Conservation (phyloP, 2,329 filamentous ascomycete genomes). For the Tolypocladium album region DNA sequence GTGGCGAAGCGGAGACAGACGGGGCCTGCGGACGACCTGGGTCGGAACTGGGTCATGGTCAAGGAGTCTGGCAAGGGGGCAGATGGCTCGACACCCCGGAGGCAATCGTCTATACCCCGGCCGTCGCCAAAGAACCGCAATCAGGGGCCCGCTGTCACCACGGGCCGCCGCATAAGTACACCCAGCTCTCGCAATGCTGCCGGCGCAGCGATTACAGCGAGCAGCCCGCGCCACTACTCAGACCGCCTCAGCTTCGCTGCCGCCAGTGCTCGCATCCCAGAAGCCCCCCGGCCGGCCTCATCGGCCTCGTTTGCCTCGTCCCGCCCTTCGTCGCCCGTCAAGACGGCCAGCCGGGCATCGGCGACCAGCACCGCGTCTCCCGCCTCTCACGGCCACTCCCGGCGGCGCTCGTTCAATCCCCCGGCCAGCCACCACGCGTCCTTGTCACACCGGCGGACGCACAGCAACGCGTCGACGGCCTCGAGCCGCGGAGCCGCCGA, state of each 20-base stretch:
- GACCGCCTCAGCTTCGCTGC: conserved; percentile 26
- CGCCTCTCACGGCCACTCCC: conserved; percentile 7
- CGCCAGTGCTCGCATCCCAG: conserved; percentile 2
- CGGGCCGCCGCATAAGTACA: conserved; percentile 32
- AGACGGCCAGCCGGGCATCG: conserved; percentile 25
- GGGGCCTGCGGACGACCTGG: conserved; percentile 43
- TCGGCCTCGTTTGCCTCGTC: conserved; percentile 21
- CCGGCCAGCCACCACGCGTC: conserved; percentile 7
- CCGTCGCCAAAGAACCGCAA: conserved; percentile 20
- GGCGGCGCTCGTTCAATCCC: conserved; percentile 6
- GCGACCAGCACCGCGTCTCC: conserved; percentile 13
- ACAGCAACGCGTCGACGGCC: conserved; percentile 32
- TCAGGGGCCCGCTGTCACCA: conserved; percentile 18
- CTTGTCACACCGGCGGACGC: conserved; percentile 27
- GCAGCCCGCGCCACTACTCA: conserved; percentile 18
- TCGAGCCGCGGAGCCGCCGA: conserved; percentile 15
- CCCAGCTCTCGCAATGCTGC: conserved; percentile 18
- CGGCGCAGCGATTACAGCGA: conserved; percentile 6
- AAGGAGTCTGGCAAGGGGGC: conserved; percentile 22
- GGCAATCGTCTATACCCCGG: conserved; percentile 10
- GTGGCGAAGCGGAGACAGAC: conserved; percentile 45
- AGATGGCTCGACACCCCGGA: conserved; percentile 13
- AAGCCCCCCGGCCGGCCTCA: conserved; percentile 13
- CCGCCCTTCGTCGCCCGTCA: conserved; percentile 27
- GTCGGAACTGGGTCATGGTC: conserved; percentile 64